Conservation (phyloP, 2,329 filamentous ascomycete species). For the Leptodontidium sp. region DNA sequence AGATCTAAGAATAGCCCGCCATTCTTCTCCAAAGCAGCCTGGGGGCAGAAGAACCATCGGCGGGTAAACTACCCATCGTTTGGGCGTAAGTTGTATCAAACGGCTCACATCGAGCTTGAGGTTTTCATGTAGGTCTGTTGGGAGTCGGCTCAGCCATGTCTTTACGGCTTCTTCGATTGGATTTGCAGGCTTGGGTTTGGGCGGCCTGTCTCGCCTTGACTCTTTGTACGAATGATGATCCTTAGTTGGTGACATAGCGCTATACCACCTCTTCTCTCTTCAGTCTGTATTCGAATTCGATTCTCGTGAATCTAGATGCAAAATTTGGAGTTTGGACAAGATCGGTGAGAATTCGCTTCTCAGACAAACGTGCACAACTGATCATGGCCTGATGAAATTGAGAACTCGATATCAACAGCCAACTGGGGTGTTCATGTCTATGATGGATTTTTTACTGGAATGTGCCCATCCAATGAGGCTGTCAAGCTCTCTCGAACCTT, state of each 20-base stretch:
- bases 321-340: too few species aligned
- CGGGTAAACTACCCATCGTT: constrained; percentile 66
- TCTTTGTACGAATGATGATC: neutral
- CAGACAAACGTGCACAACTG: too few species aligned
- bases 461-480: too few species aligned
- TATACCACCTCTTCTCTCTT: neutral
- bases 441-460: too few species aligned
- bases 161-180: constrained; percentile 49
- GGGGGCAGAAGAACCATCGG: constrained; percentile 68
- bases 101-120: constrained; percentile 31
- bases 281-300: neutral
- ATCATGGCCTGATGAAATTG: too few species aligned
- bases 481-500: too few species aligned
- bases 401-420: too few species aligned
- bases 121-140: constrained; percentile 29
- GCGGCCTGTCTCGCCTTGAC: constrained; percentile 23
- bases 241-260: neutral
- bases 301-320: too few species aligned
- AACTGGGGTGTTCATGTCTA: too few species aligned
- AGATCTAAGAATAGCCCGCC: constrained; percentile 24
- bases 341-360: too few species aligned
- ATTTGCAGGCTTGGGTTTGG: constrained; percentile 48
- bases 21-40: constrained; percentile 61
- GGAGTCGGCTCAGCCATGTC: constrained; percentile 48
- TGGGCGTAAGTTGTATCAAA: constrained; percentile 50